Percentiles rank a stretch among this genome's conserved stretches.
Evolutionary conservation across 768 basidiomycete genomes (phyloP).

Genomic region (Termitomyces sp.): DNA sequence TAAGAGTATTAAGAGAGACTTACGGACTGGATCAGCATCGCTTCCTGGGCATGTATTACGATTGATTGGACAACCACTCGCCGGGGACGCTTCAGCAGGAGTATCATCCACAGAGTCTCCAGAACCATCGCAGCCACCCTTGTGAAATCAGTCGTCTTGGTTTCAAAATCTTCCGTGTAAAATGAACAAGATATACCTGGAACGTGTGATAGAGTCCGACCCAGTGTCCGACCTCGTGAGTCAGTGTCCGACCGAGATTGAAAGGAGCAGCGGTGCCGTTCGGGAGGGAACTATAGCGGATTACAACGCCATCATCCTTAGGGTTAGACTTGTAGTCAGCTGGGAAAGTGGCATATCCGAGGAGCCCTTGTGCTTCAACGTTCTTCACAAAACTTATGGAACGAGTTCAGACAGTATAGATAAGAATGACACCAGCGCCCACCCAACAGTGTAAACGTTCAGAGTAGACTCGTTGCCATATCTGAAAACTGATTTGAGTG

Average conservation of each 20-base stretch:
- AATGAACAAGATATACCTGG: slow-evolving; percentile 19
- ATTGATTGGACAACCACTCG: slow-evolving; percentile 32
- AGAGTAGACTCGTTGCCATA: slow-evolving; percentile 32
- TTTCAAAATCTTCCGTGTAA: background rate
- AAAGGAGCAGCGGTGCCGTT: slow-evolving; percentile 22
- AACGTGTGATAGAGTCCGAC: slow-evolving; percentile 48
- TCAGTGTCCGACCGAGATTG: slow-evolving; percentile 42
- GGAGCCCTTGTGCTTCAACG: slow-evolving; percentile 29
- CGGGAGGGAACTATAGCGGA: background rate
- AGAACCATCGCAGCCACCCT: slow-evolving; percentile 27
- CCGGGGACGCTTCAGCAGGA: slow-evolving; percentile 32
- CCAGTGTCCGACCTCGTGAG: slow-evolving; percentile 51
- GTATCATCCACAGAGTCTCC: slow-evolving; percentile 44
- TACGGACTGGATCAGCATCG: slow-evolving; percentile 38
- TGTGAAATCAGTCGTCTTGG: background rate
- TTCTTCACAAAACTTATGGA: background rate
- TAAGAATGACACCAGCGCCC: background rate
- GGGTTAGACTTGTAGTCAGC: slow-evolving; percentile 32
- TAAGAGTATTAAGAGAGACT: slow-evolving; percentile 9
- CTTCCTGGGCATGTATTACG: slow-evolving; percentile 28
- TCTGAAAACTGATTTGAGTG: slow-evolving; percentile 39
- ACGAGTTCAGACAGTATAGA: background rate
- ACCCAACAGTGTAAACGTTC: slow-evolving; percentile 38
- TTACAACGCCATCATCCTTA: slow-evolving; percentile 46
- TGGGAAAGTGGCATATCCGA: slow-evolving; percentile 51